phyloP scores from a whole-genome alignment of 176 grass and related monocot genomes.

The Rhynchospora pubera region DNA sequence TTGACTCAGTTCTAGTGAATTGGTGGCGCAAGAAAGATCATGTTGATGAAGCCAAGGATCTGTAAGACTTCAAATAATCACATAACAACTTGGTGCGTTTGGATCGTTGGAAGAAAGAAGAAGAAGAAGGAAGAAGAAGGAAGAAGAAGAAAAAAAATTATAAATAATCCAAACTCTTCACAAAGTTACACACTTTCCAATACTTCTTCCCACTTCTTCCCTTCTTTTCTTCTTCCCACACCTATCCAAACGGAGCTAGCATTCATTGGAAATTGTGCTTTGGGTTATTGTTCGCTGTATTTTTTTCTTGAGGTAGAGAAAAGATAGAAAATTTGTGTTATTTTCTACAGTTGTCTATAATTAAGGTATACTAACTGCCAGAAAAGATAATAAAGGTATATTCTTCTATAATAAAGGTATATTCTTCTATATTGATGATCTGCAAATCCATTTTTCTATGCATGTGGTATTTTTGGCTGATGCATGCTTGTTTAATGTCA shows the following conservation, averaged over 20 bases:
- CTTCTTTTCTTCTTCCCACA: no score
- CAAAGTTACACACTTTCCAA: no score
- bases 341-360: not conserved
- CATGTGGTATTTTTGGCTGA: not conserved
- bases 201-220: no score
- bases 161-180: no score
- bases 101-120: no score
- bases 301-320: not conserved
- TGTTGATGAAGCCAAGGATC: slow-evolving; percentile 31
- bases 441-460: not conserved
- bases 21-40: slow-evolving; percentile 71
- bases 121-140: no score
- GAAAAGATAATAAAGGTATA: no score
- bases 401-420: not conserved
- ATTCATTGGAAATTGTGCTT: not conserved
- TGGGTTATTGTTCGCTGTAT: not conserved
- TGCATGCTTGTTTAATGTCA: not conserved
- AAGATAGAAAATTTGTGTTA: not conserved
- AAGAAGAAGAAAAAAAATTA: no score
- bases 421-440: not conserved
- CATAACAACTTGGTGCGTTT: no score
- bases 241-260: no score
- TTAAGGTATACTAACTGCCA: not conserved
- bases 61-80: slow-evolving; percentile 6
- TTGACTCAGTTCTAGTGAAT: slow-evolving; percentile 69